phyloP scores from a whole-genome alignment of 1,284 basidiomycete species.

The Sparassis latifolia region DNA sequence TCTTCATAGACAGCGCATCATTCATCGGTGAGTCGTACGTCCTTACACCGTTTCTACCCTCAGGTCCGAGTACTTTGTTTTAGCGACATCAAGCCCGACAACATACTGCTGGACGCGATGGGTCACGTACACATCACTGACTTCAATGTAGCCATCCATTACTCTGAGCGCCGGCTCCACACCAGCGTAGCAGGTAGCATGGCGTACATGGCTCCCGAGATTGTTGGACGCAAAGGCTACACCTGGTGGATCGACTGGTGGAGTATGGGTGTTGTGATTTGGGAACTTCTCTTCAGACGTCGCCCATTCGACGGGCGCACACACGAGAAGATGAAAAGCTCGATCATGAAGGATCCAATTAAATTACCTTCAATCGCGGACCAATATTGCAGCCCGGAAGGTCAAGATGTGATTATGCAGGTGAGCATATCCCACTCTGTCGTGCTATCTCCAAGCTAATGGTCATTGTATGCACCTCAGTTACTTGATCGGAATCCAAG shows the following conservation, averaged over 20 bases:
- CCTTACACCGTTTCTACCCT: too few species aligned
- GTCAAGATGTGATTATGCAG: conserved; percentile 32
- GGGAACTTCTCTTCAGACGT: conserved; percentile 83
- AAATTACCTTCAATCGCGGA: conserved; percentile 54
- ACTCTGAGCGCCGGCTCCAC: conserved; percentile 79
- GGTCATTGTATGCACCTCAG: conserved; percentile 32
- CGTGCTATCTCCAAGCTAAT: not conserved
- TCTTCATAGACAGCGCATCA: conserved; percentile 86
- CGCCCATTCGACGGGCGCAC: conserved; percentile 89
- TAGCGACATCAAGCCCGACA: conserved; percentile 95
- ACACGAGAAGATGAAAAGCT: conserved; percentile 76
- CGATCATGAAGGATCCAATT: conserved; percentile 68
- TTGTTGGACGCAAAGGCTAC: conserved; percentile 74
- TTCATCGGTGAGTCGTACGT: conserved; percentile 71
- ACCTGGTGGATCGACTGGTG: conserved; percentile 93
- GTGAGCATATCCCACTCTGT: conserved; percentile 33
- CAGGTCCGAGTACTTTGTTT: conserved; percentile 6
- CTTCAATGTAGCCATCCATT: conserved; percentile 98
- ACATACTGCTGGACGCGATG: conserved; percentile 86
- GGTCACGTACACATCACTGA: conserved; percentile 97
- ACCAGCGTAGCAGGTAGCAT: conserved; percentile 94
- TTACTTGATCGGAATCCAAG: conserved; percentile 81
- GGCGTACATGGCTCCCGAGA: conserved; percentile 99
- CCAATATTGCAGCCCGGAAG: conserved; percentile 31
- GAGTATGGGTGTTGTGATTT: conserved; percentile 87